These are phyloP conservation scores for Sarcodon aspratus DNA, from an alignment of 768 basidiomycete genomes.

Conservation along the genomic window DNA sequence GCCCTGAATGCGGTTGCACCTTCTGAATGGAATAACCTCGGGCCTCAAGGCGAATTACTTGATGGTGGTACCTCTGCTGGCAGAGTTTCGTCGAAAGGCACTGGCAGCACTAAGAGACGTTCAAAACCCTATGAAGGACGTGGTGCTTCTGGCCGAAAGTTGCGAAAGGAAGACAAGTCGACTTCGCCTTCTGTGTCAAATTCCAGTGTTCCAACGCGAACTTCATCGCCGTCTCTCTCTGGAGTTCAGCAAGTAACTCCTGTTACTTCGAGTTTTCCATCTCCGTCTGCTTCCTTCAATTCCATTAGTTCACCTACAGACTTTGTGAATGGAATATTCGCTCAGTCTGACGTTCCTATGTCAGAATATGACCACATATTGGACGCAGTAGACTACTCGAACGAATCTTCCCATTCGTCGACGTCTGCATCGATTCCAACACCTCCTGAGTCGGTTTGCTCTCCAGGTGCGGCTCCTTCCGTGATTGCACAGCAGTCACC, in stretches of 20 bases:
- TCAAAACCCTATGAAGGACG: conserved; percentile 57
- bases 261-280: not conserved
- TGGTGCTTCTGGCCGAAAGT: conserved; percentile 14
- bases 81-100: conserved; percentile 36
- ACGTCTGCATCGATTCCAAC: not conserved
- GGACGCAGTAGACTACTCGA: not conserved
- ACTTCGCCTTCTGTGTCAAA: conserved; percentile 15
- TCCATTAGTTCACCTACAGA: not conserved
- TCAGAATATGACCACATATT: not conserved
- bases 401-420: not conserved
- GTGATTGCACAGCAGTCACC: conserved; percentile 6
- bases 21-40: conserved; percentile 37
- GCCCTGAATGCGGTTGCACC: not conserved
- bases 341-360: not conserved
- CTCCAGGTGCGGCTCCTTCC: conserved; percentile 3
- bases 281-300: not conserved
- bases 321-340: not conserved
- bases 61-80: conserved; percentile 5
- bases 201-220: conserved; percentile 17
- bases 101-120: conserved; percentile 36
- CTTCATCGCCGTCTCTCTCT: conserved; percentile 15
- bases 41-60: conserved; percentile 1
- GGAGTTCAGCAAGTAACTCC: not conserved
- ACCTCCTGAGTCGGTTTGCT: conserved; percentile 1
- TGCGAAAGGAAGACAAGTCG: conserved; percentile 17